Percentiles rank a stretch among this genome's conserved stretches.
Conservation (phyloP, 208 protist species). For the Trypanosoma conorhini region DNA sequence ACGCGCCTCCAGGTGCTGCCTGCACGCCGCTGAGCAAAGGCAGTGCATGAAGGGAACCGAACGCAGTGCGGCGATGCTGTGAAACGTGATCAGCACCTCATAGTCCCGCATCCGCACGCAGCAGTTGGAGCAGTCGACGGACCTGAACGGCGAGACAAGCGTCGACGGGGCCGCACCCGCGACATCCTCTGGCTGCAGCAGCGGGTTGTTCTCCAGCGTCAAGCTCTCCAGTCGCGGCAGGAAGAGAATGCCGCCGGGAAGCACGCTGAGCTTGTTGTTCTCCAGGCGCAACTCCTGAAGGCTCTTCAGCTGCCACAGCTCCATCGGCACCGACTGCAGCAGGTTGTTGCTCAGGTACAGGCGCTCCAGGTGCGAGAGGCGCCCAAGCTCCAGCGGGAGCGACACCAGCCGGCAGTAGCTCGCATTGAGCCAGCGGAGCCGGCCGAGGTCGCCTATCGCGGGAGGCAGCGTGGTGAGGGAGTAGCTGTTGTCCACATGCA, state of each 20-base stretch:
- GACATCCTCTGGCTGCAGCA: slow-evolving; percentile 46
- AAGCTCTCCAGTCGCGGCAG: slow-evolving; percentile 52
- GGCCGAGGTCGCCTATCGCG: slow-evolving; percentile 54
- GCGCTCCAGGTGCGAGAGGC: slow-evolving; percentile 59
- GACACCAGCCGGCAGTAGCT: slow-evolving; percentile 56
- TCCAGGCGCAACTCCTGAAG: slow-evolving; percentile 69
- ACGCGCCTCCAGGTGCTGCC: slow-evolving; percentile 42
- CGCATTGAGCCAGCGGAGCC: slow-evolving; percentile 66
- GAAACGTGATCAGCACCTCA: slow-evolving; percentile 57
- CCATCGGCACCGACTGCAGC: slow-evolving; percentile 50
- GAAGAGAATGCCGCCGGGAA: slow-evolving; percentile 82
- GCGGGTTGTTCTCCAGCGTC: slow-evolving; percentile 77
- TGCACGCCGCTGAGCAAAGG: slow-evolving; percentile 64
- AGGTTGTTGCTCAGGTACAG: slow-evolving; percentile 73
- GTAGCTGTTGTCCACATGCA: slow-evolving; percentile 88
- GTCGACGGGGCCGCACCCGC: slow-evolving; percentile 44
- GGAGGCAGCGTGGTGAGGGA: slow-evolving; percentile 45
- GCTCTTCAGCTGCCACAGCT: slow-evolving; percentile 71
- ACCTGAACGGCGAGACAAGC: slow-evolving; percentile 45
- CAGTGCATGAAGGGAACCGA: slow-evolving; percentile 73
- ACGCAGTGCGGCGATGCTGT: slow-evolving; percentile 35
- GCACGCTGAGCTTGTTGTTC: slow-evolving; percentile 56
- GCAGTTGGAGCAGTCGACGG: slow-evolving; percentile 79
- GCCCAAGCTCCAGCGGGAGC: slow-evolving; percentile 49
- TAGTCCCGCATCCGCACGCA: slow-evolving; percentile 60